These are phyloP conservation scores for Neurospora intermedia DNA, from an alignment of 495 filamentous ascomycete species.

Conservation along the genomic window DNA sequence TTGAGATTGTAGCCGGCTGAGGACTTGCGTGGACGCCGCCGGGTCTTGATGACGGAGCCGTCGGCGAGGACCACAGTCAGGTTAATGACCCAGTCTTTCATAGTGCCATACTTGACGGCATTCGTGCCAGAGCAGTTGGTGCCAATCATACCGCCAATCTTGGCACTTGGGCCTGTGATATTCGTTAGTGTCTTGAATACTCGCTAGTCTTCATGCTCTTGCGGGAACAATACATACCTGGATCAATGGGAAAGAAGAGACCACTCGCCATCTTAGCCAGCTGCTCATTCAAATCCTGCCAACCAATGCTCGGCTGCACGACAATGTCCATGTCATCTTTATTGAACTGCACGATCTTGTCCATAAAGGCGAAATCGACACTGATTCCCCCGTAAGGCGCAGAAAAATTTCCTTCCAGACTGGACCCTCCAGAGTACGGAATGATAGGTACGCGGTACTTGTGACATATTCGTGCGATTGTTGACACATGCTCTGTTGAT, in stretches of 20 bases:
- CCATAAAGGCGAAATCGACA: conserved; percentile 84
- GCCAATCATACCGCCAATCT: conserved; percentile 67
- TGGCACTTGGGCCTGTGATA: conserved; percentile 44
- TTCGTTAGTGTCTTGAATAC: conserved; percentile 6
- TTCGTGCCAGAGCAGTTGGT: conserved; percentile 76
- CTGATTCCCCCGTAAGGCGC: conserved; percentile 76
- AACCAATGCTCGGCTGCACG: conserved; percentile 83
- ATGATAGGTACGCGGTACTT: conserved; percentile 80
- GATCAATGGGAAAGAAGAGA: conserved; percentile 85
- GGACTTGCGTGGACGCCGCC: conserved; percentile 63
- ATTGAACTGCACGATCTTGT: conserved; percentile 67
- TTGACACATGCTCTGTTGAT: conserved; percentile 67
- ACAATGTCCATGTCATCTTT: conserved; percentile 86
- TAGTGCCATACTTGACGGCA: conserved; percentile 71
- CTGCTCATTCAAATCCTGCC: conserved; percentile 78
- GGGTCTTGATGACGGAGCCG: conserved; percentile 68
- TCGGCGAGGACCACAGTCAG: conserved; percentile 71
- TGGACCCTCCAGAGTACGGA: conserved; percentile 79
- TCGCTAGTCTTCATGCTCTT: neutral
- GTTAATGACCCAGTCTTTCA: conserved; percentile 82
- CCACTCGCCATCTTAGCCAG: conserved; percentile 57
- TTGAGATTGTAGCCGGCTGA: conserved; percentile 76
- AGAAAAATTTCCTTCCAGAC: conserved; percentile 81
- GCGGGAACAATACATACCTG: conserved; percentile 36
- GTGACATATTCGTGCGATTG: conserved; percentile 70